These are phyloP conservation scores for Fusarium setosum DNA, from an alignment of 2,329 filamentous ascomycete genomes.

Conservation along the genomic window DNA sequence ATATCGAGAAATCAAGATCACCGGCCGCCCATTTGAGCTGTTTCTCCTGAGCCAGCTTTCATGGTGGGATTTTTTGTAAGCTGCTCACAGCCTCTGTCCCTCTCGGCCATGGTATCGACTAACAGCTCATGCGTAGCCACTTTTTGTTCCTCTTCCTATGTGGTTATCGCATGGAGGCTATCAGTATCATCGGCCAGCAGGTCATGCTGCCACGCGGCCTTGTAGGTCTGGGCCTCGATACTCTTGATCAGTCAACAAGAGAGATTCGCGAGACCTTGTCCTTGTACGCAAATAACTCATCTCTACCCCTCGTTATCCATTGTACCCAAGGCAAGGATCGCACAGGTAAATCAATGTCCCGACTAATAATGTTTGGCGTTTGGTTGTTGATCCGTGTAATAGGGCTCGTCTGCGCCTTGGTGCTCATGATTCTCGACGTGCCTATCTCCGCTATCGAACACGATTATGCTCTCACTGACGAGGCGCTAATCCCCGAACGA, in stretches of 20 bases:
- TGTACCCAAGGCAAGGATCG: slow-evolving; percentile 93
- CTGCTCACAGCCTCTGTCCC: not conserved
- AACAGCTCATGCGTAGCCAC: slow-evolving; percentile 38
- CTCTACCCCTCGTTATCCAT: slow-evolving; percentile 78
- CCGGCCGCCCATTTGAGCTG: slow-evolving; percentile 76
- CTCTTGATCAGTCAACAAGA: slow-evolving; percentile 72
- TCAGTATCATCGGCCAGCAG: slow-evolving; percentile 74
- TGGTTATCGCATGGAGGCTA: slow-evolving; percentile 76
- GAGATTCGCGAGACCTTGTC: slow-evolving; percentile 63
- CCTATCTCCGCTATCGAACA: slow-evolving; percentile 70
- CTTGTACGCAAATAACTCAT: slow-evolving; percentile 46
- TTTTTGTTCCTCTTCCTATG: slow-evolving; percentile 71
- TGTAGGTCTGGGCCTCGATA: slow-evolving; percentile 75
- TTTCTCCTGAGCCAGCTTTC: slow-evolving; percentile 75
- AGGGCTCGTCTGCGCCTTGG: slow-evolving; percentile 76
- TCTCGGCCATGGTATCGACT: not conserved
- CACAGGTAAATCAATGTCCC: slow-evolving; percentile 43
- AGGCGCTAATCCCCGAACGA: slow-evolving; percentile 69
- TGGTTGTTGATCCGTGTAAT: slow-evolving; percentile 50
- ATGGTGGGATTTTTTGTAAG: slow-evolving; percentile 73
- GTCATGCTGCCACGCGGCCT: slow-evolving; percentile 81
- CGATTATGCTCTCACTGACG: slow-evolving; percentile 78
- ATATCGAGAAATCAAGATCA: slow-evolving; percentile 78
- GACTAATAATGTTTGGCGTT: too few species aligned
- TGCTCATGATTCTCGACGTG: slow-evolving; percentile 72